Evolutionary conservation across 106 monocot genomes (phyloP).

Genomic region (Hemerocallis citrina): DNA sequence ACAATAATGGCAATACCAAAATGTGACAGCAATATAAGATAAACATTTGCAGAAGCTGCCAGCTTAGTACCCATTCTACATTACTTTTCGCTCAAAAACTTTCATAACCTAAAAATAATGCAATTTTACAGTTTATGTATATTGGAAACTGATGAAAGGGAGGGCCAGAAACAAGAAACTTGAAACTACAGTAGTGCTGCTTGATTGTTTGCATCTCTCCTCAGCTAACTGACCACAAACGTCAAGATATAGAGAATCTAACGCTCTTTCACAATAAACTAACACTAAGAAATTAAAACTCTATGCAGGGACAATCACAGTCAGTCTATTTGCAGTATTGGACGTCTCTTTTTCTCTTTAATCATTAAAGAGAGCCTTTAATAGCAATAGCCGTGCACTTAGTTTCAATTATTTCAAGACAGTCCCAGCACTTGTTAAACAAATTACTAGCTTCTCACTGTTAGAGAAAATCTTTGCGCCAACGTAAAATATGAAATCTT

Average conservation of each 20-base stretch:
- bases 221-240: background rate
- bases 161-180: background rate
- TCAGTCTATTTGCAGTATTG: background rate
- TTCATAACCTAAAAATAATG: background rate
- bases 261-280: background rate
- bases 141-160: background rate
- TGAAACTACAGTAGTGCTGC: background rate
- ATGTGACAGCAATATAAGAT: background rate
- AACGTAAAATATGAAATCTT: background rate
- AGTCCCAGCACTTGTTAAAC: background rate
- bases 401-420: background rate
- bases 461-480: background rate
- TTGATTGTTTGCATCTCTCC: background rate
- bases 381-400: background rate
- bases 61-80: too few species aligned
- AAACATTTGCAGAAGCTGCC: too few species aligned
- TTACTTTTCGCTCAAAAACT: too few species aligned
- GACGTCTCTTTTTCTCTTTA: background rate
- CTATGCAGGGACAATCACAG: background rate
- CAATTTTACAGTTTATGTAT: background rate
- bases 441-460: background rate
- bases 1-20: background rate
- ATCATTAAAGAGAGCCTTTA: background rate
- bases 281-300: background rate
- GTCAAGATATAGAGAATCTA: background rate